A percentile compares a stretch with the other conserved stretches of the same genome.
phyloP scores from a whole-genome alignment of 495 filamentous ascomycete species.

The Penicillium silybi region DNA sequence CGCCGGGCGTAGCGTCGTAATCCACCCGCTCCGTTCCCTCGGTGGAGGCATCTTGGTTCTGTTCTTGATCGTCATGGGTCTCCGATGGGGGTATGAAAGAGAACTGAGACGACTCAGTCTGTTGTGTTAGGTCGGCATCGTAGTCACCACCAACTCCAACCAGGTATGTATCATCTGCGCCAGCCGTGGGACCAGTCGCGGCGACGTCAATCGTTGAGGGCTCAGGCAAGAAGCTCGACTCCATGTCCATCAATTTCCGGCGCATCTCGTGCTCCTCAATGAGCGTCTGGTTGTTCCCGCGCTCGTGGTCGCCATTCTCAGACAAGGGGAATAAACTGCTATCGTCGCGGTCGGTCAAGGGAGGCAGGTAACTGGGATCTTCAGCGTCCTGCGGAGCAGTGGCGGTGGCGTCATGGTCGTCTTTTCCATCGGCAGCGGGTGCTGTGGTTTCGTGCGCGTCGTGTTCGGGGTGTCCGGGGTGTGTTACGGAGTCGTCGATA shows the following conservation, averaged over 20 bases:
- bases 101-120: conserved; percentile 23
- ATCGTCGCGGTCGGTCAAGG: conserved; percentile 39
- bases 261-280: conserved; percentile 65
- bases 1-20: conserved; percentile 19
- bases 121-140: conserved; percentile 9
- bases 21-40: conserved; percentile 13
- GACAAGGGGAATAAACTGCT: conserved; percentile 34
- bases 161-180: conserved; percentile 43
- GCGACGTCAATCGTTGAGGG: conserved; percentile 45
- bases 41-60: not conserved
- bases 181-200: conserved; percentile 17
- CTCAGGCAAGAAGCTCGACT: conserved; percentile 74
- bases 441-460: conserved; percentile 2
- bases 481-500: conserved; percentile 15
- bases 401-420: conserved; percentile 19
- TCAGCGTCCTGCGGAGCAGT: conserved; percentile 11
- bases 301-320: conserved; percentile 39
- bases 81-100: conserved; percentile 29
- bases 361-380: conserved; percentile 29
- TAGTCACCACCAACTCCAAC: conserved; percentile 32
- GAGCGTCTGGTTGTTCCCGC: conserved; percentile 43
- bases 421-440: conserved; percentile 9
- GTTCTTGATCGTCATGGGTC: conserved; percentile 19
- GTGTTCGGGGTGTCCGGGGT: not conserved
- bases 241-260: conserved; percentile 74